These are phyloP conservation scores for Scalesia atractyloides DNA, from an alignment of 129 eudicot species.

Conservation along the genomic window DNA sequence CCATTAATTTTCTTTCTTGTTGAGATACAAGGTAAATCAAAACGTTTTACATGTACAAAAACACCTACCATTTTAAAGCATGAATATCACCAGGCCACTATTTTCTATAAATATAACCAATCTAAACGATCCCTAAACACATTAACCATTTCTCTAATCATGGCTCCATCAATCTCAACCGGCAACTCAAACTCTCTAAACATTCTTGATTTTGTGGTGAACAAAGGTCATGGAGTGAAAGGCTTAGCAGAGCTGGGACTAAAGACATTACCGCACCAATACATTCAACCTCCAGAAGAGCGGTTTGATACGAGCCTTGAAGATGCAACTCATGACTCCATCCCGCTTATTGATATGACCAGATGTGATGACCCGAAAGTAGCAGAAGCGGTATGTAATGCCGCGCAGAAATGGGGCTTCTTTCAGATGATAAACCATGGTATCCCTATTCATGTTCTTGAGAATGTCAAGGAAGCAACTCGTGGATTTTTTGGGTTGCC, in stretches of 20 bases:
- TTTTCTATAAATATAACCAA: too few relatives aligned
- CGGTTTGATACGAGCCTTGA: neutral
- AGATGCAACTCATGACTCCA: neutral
- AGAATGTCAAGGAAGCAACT: constrained; percentile 13
- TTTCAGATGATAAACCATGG: constrained; percentile 23
- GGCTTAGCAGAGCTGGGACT: constrained; percentile 18
- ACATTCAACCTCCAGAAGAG: constrained; percentile 25
- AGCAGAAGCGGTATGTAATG: constrained; percentile 8
- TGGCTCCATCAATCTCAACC: constrained; percentile 8
- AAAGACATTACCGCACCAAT: constrained; percentile 8
- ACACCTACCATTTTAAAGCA: too few relatives aligned
- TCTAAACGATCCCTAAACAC: too few relatives aligned
- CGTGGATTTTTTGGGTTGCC: constrained; percentile 6
- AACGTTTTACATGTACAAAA: too few relatives aligned
- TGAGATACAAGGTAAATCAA: too few relatives aligned
- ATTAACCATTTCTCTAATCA: neutral
- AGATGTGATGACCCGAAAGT: constrained; percentile 5
- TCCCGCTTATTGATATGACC: constrained; percentile 18
- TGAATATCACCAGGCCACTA: too few relatives aligned
- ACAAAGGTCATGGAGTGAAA: constrained; percentile 25
- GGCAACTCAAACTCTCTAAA: neutral
- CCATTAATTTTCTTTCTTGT: too few relatives aligned
- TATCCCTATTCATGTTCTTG: constrained; percentile 17
- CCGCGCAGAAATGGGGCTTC: constrained; percentile 19
- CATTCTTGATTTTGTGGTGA: constrained; percentile 19